Evolutionary conservation across 2,329 filamentous ascomycete species (phyloP), one percentile per base, ranked within the genome.

Genomic region (Alternaria gansuensis): DNA sequence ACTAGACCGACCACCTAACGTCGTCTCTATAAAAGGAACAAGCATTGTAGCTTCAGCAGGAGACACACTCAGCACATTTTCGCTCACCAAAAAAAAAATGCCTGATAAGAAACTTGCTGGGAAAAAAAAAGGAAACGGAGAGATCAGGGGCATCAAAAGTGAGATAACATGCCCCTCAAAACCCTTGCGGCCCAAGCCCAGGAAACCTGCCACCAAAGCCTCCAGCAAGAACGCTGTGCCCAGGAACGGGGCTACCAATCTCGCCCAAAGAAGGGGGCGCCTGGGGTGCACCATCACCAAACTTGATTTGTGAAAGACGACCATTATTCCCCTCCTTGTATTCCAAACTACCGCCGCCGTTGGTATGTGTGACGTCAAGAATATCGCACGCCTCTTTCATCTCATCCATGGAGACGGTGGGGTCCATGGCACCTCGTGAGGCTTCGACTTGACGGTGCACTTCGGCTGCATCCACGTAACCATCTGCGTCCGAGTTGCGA

Each of bases 271-370:
- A 71, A 5, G 71, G 60, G 2, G 70, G 71, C 29, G 26, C 31
- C 4, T 13, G 17, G 4, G 67, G 66, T n/a, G 60, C 68, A 37
- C 67, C 57, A 28, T 77, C 75, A 49, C 79, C 77, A 65, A 79
- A 82, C 63, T 79, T 82, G 65, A 83, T 80, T 45, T 71, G 66
- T 4, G 77, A 74, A 37, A 79, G 72, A 14, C 67, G 68, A 7
- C 72, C 72, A 4, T 77, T 81, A 48, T 87, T 21, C 3, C 5
- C 84, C 37, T 84, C 82, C 60, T 84, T 85, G 63, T 90, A 83
- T 33, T 90, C 87, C 72, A 99, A 96, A 26, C 85, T 89, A n/a
- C 95, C 95, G 43, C 94, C 94, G 44, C 95, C 95, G 70, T 98
- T 75, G 26, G 60, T 98, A 59, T 89, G 87, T 2, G 82, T 75